Percentiles rank a stretch among this genome's conserved stretches.
Conservation (phyloP, 306 rosid genomes). For the Dryas octopetala region DNA sequence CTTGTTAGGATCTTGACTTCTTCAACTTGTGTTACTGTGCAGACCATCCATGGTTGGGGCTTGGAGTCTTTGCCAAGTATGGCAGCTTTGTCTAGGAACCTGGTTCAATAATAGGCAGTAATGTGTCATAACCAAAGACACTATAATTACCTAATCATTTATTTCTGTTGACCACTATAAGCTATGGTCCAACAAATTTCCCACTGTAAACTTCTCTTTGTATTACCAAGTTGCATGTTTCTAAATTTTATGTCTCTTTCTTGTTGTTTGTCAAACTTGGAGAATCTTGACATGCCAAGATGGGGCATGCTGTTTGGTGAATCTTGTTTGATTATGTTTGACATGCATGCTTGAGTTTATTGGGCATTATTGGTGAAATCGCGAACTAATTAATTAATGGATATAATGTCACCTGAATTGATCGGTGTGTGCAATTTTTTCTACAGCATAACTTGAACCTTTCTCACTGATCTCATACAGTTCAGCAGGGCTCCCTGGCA, state of each 20-base stretch:
- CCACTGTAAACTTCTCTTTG: neutral
- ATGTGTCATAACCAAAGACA: too few species aligned
- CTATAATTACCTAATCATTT: neutral
- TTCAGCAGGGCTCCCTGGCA: slow-evolving; percentile 47
- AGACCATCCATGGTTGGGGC: slow-evolving; percentile 55
- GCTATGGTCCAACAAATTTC: neutral
- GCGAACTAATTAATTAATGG: slow-evolving; percentile 8
- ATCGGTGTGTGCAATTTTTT: slow-evolving; percentile 57
- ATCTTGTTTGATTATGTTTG: slow-evolving; percentile 12
- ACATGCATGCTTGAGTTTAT: neutral
- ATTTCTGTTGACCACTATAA: neutral
- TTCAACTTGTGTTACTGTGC: slow-evolving; percentile 85
- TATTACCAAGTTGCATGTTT: neutral
- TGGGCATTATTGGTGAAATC: neutral
- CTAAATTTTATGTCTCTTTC: neutral
- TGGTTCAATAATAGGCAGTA: slow-evolving; percentile 24
- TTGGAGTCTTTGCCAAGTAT: slow-evolving; percentile 40
- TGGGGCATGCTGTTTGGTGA: slow-evolving; percentile 4
- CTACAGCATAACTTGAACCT: slow-evolving; percentile 30
- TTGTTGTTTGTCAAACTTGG: neutral
- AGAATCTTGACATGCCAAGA: slow-evolving; percentile 18
- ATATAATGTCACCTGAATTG: slow-evolving; percentile 59
- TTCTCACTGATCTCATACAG: slow-evolving; percentile 62
- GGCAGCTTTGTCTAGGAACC: slow-evolving; percentile 76
- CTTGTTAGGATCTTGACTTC: slow-evolving; percentile 79